Percentiles rank a stretch among this genome's conserved stretches.
Conservation (phyloP, 2,329 filamentous ascomycete species). For the Alternaria sp. region DNA sequence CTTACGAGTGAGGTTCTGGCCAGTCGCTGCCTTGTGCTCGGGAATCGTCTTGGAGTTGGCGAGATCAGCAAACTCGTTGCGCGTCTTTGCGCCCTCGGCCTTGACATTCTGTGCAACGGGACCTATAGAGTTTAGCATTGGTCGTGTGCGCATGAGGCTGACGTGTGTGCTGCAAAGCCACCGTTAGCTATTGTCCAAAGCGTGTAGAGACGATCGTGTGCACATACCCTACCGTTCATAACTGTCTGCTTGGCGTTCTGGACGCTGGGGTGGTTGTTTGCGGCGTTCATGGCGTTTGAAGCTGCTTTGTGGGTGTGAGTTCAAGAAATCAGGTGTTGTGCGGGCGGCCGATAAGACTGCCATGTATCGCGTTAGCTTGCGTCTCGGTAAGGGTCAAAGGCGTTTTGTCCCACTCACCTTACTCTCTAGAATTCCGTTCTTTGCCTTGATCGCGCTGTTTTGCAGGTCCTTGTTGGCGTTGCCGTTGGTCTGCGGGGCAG, state of each 20-base stretch:
- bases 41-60: slow-evolving; percentile 61
- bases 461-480: slow-evolving; percentile 24
- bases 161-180: slow-evolving; percentile 38
- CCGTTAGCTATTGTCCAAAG: slow-evolving; percentile 31
- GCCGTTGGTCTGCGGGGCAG: slow-evolving; percentile 28
- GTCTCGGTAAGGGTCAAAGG: slow-evolving; percentile 42
- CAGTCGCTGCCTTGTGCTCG: slow-evolving; percentile 62
- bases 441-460: slow-evolving; percentile 38
- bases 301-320: slow-evolving; percentile 53
- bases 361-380: slow-evolving; percentile 43
- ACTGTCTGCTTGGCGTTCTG: slow-evolving; percentile 54
- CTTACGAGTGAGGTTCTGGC: slow-evolving; percentile 67
- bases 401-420: slow-evolving; percentile 49
- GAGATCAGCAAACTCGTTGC: slow-evolving; percentile 64
- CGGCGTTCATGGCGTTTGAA: slow-evolving; percentile 55
- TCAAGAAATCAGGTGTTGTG: slow-evolving; percentile 35
- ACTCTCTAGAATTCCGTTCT: slow-evolving; percentile 51
- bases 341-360: slow-evolving; percentile 48
- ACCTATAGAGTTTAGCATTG: slow-evolving; percentile 48
- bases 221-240: slow-evolving; percentile 53
- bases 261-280: slow-evolving; percentile 57
- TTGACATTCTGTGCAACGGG: slow-evolving; percentile 64
- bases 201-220: slow-evolving; percentile 3
- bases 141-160: slow-evolving; percentile 21
- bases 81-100: slow-evolving; percentile 62